Evolutionary conservation across 345 rosid species (phyloP).

Genomic region (Eucalyptus caleyi): DNA sequence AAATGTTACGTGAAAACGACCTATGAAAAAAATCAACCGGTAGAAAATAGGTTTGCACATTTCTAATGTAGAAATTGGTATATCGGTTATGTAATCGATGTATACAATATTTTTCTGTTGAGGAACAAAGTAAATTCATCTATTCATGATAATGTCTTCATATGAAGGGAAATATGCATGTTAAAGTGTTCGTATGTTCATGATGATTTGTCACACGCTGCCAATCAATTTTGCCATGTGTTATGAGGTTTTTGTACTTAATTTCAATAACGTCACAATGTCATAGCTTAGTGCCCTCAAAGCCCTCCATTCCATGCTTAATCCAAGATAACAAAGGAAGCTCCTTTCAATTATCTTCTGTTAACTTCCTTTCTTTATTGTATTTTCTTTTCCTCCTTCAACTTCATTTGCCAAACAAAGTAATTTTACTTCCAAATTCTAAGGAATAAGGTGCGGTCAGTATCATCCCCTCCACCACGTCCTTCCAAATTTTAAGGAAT

Average conservation of each 20-base stretch:
- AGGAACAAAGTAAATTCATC: not conserved
- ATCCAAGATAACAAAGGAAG: not conserved
- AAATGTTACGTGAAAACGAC: not conserved
- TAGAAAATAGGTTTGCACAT: not conserved
- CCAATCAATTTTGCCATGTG: not conserved
- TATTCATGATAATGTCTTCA: not conserved
- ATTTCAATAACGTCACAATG: not conserved
- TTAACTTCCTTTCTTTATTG: not conserved
- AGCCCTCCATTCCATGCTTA: not conserved
- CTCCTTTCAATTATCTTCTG: not conserved
- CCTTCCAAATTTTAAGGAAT: not conserved
- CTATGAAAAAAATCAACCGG: not conserved
- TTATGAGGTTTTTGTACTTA: not conserved
- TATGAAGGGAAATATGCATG: accelerated
- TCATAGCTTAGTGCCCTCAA: not conserved
- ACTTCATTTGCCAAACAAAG: not conserved
- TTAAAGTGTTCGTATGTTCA: not conserved
- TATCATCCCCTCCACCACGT: not conserved
- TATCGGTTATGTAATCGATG: accelerated
- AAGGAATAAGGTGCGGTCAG: not conserved
- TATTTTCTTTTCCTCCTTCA: not conserved
- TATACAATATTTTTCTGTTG: not conserved
- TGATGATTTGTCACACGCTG: not conserved
- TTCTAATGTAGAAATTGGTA: not conserved
- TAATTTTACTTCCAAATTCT: not conserved